phyloP scores from a whole-genome alignment of 768 basidiomycete genomes.

The Russula ochroleuca region DNA sequence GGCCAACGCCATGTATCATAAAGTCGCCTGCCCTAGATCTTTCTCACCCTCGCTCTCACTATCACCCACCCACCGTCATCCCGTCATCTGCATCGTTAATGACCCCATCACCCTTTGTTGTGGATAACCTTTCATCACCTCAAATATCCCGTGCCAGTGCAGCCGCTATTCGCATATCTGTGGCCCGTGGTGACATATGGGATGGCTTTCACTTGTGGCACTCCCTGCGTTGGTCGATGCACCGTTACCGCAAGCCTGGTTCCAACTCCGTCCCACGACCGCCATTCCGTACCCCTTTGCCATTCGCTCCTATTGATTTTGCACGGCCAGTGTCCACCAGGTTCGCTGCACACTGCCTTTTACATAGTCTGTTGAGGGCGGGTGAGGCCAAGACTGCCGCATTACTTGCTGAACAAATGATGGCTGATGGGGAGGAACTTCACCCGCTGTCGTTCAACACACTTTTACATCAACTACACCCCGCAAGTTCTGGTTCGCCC shows the following conservation, averaged over 20 bases:
- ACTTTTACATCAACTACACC: slow-evolving; percentile 34
- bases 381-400: slow-evolving; percentile 48
- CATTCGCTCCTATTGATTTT: slow-evolving; percentile 46
- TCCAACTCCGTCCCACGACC: slow-evolving; percentile 25
- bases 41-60: neutral
- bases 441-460: slow-evolving; percentile 48
- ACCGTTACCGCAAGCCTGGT: slow-evolving; percentile 12
- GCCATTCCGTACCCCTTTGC: slow-evolving; percentile 24
- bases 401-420: slow-evolving; percentile 47
- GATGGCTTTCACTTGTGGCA: slow-evolving; percentile 27
- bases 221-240: slow-evolving; percentile 24
- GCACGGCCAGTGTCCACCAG: slow-evolving; percentile 51
- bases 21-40: neutral
- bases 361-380: slow-evolving; percentile 59
- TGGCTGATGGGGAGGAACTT: slow-evolving; percentile 49
- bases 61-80: neutral
- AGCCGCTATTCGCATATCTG: slow-evolving; percentile 22
- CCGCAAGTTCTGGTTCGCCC: slow-evolving; percentile 23
- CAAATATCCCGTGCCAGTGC: slow-evolving; percentile 27
- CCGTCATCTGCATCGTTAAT: slow-evolving; percentile 20
- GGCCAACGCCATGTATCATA: neutral
- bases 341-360: slow-evolving; percentile 56
- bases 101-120: slow-evolving; percentile 6
- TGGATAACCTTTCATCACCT: slow-evolving; percentile 16
- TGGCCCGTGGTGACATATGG: slow-evolving; percentile 21